phyloP scores from a whole-genome alignment of 73 alveolate genomes.

The Paraurostyla sp. region DNA sequence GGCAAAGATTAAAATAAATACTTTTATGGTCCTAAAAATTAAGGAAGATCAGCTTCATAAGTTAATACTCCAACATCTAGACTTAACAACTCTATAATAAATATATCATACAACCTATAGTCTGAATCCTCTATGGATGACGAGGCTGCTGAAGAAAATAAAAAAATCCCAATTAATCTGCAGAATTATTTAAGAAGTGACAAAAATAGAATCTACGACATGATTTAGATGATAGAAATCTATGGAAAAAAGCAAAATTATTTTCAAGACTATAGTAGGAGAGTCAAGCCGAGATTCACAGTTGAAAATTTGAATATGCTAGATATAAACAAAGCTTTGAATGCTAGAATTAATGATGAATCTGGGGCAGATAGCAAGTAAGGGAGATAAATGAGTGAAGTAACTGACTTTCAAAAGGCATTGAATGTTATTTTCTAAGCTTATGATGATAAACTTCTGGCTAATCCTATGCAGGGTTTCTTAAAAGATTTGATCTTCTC shows the following conservation, averaged over 20 bases:
- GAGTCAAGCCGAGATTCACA: not conserved
- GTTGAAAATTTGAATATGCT: not conserved
- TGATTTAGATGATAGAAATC: conserved; percentile 29
- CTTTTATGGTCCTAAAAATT: not conserved
- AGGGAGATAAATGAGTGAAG: not conserved
- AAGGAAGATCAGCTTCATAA: not conserved
- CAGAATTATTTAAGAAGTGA: not conserved
- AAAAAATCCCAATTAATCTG: not conserved
- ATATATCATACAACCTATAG: not conserved
- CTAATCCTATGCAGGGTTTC: conserved; percentile 70
- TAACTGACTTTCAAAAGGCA: conserved; percentile 31
- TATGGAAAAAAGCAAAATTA: conserved; percentile 27
- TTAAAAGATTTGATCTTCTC: conserved; percentile 64
- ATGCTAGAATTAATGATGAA: not conserved
- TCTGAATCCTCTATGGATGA: not conserved
- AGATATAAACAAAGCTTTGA: not conserved
- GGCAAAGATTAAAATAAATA: too few relatives aligned
- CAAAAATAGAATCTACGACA: conserved; percentile 30
- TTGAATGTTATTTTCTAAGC: conserved; percentile 33
- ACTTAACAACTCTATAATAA: not conserved
- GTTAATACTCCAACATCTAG: not conserved
- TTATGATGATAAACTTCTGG: conserved; percentile 45
- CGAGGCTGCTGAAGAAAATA: not conserved
- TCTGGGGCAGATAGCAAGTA: not conserved
- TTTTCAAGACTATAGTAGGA: not conserved